Evolutionary conservation across 257 asterid species (phyloP).

Genomic region (Nicotiana tomentosiformis): DNA sequence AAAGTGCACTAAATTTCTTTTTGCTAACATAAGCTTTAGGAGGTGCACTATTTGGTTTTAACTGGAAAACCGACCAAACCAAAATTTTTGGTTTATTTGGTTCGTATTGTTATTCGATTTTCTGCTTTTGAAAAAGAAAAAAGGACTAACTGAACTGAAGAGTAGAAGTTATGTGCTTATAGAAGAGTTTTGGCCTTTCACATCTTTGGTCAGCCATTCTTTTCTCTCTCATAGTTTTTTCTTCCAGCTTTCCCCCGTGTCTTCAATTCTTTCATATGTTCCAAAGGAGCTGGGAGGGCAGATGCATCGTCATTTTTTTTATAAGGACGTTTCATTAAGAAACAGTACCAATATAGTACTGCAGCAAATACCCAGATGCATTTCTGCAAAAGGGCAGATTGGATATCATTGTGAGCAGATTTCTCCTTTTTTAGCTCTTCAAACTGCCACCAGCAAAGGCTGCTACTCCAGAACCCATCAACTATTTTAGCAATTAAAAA

Average conservation of each 20-base stretch:
- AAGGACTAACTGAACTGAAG: background rate
- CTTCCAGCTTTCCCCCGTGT: background rate
- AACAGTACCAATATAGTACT: too few species aligned
- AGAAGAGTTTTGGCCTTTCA: background rate
- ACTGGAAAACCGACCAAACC: background rate
- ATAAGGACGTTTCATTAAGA: too few species aligned
- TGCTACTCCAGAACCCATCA: background rate
- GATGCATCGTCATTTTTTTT: too few species aligned
- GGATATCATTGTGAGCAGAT: background rate
- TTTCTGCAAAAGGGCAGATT: background rate
- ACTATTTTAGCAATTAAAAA: background rate
- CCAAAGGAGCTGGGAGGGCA: background rate
- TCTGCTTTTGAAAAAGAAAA: background rate
- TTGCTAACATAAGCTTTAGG: background rate
- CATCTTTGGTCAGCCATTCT: background rate
- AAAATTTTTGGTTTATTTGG: background rate
- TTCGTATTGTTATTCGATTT: background rate
- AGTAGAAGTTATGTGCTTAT: background rate
- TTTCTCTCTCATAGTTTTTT: background rate
- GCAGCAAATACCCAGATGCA: too few species aligned
- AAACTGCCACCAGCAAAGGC: background rate
- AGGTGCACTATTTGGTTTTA: background rate
- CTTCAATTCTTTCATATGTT: background rate
- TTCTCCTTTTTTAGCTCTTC: constrained; percentile 1
- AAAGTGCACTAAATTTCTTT: background rate